These are phyloP conservation scores for Imleria badia DNA, from an alignment of 768 basidiomycete species.

Conservation along the genomic window DNA sequence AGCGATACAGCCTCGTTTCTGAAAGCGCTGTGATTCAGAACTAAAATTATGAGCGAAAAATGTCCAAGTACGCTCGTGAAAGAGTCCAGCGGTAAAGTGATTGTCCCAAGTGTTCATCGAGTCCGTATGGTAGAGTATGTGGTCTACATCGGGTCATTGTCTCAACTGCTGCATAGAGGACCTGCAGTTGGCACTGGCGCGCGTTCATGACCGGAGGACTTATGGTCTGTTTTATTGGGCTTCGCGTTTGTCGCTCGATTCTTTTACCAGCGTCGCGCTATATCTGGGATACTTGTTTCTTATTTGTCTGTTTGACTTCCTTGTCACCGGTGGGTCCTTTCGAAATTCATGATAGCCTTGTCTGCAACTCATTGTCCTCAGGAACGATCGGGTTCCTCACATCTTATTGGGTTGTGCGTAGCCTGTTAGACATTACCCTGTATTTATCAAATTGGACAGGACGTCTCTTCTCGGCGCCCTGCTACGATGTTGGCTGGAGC, in stretches of 20 bases:
- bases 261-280: conserved; percentile 74
- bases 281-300: conserved; percentile 91
- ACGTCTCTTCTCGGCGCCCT: background rate
- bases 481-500: background rate
- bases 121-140: conserved; percentile 8
- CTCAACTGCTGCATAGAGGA: conserved; percentile 4
- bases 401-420: conserved; percentile 86
- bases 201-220: conserved; percentile 87
- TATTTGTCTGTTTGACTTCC: conserved; percentile 80
- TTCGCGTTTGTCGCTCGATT: conserved; percentile 81
- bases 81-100: conserved; percentile 10
- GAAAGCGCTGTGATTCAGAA: no score
- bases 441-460: conserved; percentile 11
- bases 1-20: no score
- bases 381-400: conserved; percentile 92
- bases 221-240: conserved; percentile 92
- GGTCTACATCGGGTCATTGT: conserved; percentile 6
- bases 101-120: conserved; percentile 11
- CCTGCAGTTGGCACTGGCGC: conserved; percentile 90
- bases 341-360: background rate
- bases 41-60: conserved; percentile 4
- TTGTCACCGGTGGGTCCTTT: conserved; percentile 66
- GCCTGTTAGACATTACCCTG: conserved; percentile 57
- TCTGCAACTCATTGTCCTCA: conserved; percentile 26
- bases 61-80: conserved; percentile 1